Percentiles rank a stretch among this genome's conserved stretches.
Conservation (phyloP, 176 grass and related monocot species). For the Themeda triandra region DNA sequence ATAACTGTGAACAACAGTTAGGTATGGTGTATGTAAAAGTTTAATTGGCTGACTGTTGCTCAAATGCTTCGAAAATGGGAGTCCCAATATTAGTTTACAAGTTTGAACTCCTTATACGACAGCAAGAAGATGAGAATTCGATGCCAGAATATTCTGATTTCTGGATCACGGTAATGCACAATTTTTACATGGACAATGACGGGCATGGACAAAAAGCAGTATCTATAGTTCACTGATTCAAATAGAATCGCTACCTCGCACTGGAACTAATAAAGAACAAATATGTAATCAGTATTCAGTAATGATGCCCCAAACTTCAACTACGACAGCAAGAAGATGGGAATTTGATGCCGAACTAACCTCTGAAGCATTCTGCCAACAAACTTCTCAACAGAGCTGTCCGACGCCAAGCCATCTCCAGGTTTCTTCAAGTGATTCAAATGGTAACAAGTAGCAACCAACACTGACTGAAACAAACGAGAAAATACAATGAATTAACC, state of each 20-base stretch:
- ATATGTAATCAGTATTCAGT: not conserved
- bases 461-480: not conserved
- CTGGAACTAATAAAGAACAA: not conserved
- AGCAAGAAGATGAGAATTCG: too few species aligned
- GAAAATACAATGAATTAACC: not conserved
- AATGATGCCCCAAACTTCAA: conserved; percentile 24
- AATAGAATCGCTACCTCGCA: not conserved
- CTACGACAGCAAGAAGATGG: conserved; percentile 52
- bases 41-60: not conserved
- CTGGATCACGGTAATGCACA: not conserved
- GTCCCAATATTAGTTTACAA: not conserved
- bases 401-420: conserved; percentile 19
- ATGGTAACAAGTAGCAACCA: too few species aligned
- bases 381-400: not conserved
- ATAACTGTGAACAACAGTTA: not conserved
- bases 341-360: conserved; percentile 57
- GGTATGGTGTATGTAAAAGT: not conserved
- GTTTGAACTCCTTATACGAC: too few species aligned
- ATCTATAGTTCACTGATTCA: not conserved
- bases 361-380: conserved; percentile 44
- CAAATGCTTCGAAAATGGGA: not conserved
- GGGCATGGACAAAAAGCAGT: not conserved
- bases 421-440: not conserved
- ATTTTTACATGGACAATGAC: not conserved
- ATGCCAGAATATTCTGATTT: too few species aligned